Evolutionary conservation across 768 basidiomycete genomes (phyloP).

Genomic region (Pisolithus microcarpus): DNA sequence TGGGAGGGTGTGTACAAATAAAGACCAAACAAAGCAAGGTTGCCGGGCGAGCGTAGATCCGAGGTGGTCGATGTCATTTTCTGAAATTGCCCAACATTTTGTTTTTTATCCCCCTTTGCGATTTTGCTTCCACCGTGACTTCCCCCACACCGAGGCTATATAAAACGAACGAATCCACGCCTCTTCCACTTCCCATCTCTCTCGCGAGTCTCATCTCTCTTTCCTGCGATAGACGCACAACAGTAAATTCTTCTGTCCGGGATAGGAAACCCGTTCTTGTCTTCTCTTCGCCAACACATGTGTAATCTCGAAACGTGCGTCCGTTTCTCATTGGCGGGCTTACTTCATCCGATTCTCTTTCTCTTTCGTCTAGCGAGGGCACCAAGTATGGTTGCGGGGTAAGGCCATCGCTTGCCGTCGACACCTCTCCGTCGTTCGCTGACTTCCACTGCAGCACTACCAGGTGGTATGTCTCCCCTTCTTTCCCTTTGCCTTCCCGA

Average conservation of each 20-base stretch:
- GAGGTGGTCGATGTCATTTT: too few species aligned
- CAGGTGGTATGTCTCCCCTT: constrained; percentile 44
- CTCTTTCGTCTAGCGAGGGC: constrained; percentile 49
- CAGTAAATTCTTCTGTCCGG: neutral
- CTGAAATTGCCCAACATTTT: neutral
- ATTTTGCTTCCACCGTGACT: constrained; percentile 26
- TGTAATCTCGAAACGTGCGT: constrained; percentile 52
- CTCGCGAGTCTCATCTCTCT: constrained; percentile 1
- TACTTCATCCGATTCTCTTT: neutral
- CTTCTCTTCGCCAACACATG: constrained; percentile 28
- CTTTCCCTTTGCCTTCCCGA: constrained; percentile 29
- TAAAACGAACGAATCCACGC: constrained; percentile 6
- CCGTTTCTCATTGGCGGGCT: constrained; percentile 5
- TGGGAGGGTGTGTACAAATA: neutral
- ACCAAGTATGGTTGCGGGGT: constrained; percentile 67
- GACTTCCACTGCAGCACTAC: constrained; percentile 47
- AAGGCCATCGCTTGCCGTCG: constrained; percentile 22
- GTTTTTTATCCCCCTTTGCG: constrained; percentile 4
- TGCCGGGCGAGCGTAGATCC: too few species aligned
- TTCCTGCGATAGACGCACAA: constrained; percentile 1
- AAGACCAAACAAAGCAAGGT: neutral
- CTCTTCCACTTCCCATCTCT: too few species aligned
- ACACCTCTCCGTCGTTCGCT: neutral
- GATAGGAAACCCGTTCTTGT: constrained; percentile 6
- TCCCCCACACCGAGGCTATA: constrained; percentile 19